phyloP scores from a whole-genome alignment of 1,139 yeast species.

The Dujonia santamariae region DNA sequence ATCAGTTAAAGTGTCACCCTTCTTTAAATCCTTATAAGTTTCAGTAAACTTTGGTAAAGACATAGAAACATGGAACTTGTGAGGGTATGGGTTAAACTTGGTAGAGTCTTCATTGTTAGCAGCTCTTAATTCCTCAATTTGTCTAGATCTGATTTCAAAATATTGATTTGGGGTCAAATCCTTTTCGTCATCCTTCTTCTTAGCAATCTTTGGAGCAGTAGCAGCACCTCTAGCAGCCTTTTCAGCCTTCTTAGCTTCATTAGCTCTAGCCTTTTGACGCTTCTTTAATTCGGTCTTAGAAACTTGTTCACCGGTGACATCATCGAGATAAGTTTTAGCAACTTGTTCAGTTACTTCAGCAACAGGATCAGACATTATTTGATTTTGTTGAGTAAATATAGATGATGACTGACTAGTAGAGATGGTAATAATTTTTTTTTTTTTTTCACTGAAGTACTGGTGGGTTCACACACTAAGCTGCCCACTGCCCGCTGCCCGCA shows the following conservation, averaged over 20 bases:
- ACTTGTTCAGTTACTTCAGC: conserved; percentile 72
- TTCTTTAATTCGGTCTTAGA: conserved; percentile 95
- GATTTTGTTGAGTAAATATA: neutral
- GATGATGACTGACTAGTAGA: conserved; percentile 25
- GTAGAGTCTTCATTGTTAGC: conserved; percentile 48
- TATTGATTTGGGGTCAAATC: conserved; percentile 94
- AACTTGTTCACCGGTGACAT: conserved; percentile 92
- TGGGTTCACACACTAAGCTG: neutral
- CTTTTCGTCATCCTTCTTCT: conserved; percentile 69
- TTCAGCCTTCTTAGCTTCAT: conserved; percentile 87
- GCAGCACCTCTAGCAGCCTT: conserved; percentile 69
- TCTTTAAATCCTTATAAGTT: conserved; percentile 64
- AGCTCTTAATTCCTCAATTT: conserved; percentile 73
- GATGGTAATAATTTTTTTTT: conserved; percentile 19
- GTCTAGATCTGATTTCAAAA: conserved; percentile 89
- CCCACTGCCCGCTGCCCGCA: neutral
- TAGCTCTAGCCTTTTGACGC: conserved; percentile 86
- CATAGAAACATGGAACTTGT: conserved; percentile 76
- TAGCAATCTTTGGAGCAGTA: conserved; percentile 46
- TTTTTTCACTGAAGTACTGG: neutral
- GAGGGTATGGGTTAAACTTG: conserved; percentile 90
- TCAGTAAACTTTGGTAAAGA: conserved; percentile 69
- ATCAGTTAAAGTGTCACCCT: conserved; percentile 83
- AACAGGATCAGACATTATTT: conserved; percentile 19
- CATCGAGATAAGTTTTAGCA: conserved; percentile 87